Evolutionary conservation across 805 yeast species (phyloP), one percentile per base, ranked within the genome.

Genomic region (Lachancea thermotolerans): DNA sequence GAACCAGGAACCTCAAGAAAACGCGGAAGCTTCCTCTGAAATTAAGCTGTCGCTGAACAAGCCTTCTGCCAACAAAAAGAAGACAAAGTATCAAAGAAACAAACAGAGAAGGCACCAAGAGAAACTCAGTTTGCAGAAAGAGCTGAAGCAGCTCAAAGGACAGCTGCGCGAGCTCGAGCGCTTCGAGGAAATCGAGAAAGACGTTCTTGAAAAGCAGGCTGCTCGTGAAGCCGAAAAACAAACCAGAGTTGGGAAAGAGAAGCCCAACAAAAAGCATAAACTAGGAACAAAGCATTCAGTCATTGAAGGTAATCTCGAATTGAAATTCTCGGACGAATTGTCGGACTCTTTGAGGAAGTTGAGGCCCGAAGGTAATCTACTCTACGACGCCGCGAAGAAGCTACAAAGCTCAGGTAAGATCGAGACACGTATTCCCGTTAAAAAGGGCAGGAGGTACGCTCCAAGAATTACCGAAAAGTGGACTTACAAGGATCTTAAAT

Each of bases 401-500:
- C 63, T 91, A 51, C 98, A 93, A 69, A 78, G 86, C 50, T 73
- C 82, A 28, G 99, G 99, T 54, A 78, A 82, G 59, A 73, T 93
- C 45, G 99, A 91, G 66, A 73, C 95, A 5, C 79, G 97, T 67
- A 75, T 81, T 32, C 86, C 83, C 10, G 53, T 58, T 34, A 79
- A 77, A 47, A 73, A 72, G 53, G 79, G 78, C 63, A 77, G 83
- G 60, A 82, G 78, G 62, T 83, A 82, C 59, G 73, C 79, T 54
- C 82, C 75, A 48, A 87, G 84, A 72, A 67, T 84, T 50, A 85
- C 95, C 28, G 96, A 91, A 65, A 91, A 90, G 68, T 88, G 95
- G 95, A 77, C 90, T 30, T 86, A 85, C 69, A 91, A 91, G 70
- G 95, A 91, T 67, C 86, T 85, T 60, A 82, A 82, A 67, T 82